These are phyloP conservation scores for Dichotomopilus funicola DNA, from an alignment of 2,329 filamentous ascomycete species.

Conservation along the genomic window DNA sequence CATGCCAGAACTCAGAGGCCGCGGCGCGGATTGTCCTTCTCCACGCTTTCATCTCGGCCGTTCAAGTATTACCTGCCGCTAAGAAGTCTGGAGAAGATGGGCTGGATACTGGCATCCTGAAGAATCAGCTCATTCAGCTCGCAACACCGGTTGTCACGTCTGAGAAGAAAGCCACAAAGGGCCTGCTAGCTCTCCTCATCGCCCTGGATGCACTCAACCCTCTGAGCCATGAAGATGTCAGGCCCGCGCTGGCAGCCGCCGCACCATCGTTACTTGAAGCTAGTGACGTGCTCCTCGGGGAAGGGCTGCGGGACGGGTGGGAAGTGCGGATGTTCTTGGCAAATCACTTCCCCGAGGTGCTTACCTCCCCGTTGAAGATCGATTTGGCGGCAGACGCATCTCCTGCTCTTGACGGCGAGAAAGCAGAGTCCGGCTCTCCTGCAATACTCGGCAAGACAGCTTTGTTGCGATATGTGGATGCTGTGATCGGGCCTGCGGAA, in stretches of 20 bases:
- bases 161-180: constrained; percentile 12
- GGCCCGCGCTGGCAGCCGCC: constrained; percentile 4
- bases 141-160: constrained; percentile 5
- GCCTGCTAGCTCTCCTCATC: constrained; percentile 17
- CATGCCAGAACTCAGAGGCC: constrained; percentile 11
- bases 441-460: constrained; percentile 28
- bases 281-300: constrained; percentile 19
- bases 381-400: constrained; percentile 25
- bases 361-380: constrained; percentile 30
- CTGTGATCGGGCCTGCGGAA: constrained; percentile 21
- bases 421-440: constrained; percentile 15
- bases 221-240: constrained; percentile 16
- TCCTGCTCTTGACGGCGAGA: neutral
- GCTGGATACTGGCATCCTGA: constrained; percentile 10
- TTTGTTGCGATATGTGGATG: constrained; percentile 25
- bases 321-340: constrained; percentile 39
- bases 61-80: constrained; percentile 10
- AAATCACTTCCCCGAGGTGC: constrained; percentile 30
- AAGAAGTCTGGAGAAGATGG: constrained; percentile 13
- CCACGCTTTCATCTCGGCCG: constrained; percentile 13
- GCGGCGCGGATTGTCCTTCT: constrained; percentile 15
- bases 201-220: constrained; percentile 22
- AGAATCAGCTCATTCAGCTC: constrained; percentile 9
- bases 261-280: constrained; percentile 15
- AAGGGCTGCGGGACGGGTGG: constrained; percentile 35